Conservation (phyloP, 2,329 filamentous ascomycete genomes). For the Ophiostoma montium region DNA sequence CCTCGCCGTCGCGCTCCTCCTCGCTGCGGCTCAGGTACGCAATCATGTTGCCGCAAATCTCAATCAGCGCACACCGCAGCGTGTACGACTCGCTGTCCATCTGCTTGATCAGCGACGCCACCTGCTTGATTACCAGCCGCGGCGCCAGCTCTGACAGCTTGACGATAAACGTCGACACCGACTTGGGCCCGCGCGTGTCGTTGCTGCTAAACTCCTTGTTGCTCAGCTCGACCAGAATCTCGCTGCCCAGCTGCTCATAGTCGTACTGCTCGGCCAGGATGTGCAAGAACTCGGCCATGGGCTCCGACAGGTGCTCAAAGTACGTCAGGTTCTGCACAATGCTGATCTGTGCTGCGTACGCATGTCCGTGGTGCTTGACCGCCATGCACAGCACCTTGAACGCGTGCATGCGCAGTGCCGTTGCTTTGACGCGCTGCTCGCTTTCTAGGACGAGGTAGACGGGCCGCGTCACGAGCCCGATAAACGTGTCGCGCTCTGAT, state of each 20-base stretch:
- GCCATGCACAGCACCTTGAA: constrained; percentile 96
- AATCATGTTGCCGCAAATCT: constrained; percentile 94
- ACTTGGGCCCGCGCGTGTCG: constrained; percentile 89
- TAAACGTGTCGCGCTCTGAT: constrained; percentile 89
- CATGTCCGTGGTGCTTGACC: constrained; percentile 94
- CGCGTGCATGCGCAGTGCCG: constrained; percentile 82
- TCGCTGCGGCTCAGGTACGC: constrained; percentile 80
- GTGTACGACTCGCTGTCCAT: constrained; percentile 97
- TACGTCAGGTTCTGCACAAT: constrained; percentile 97
- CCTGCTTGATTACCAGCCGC: constrained; percentile 88
- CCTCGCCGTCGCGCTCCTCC: constrained; percentile 77
- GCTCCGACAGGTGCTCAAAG: constrained; percentile 96
- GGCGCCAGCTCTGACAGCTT: constrained; percentile 88
- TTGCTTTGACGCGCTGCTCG: constrained; percentile 82
- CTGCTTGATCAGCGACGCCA: constrained; percentile 87
- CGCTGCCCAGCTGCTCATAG: constrained; percentile 86
- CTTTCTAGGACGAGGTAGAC: constrained; percentile 91
- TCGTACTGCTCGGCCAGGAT: constrained; percentile 96
- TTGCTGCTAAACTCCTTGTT: constrained; percentile 98
- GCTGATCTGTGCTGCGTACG: constrained; percentile 90
- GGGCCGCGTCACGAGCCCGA: constrained; percentile 79
- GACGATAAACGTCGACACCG: constrained; percentile 83
- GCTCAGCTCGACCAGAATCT: constrained; percentile 84
- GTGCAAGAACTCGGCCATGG: constrained; percentile 96
- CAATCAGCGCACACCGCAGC: constrained; percentile 81